phyloP scores from a whole-genome alignment of 768 basidiomycete genomes.

The Pleurotus djamor region DNA sequence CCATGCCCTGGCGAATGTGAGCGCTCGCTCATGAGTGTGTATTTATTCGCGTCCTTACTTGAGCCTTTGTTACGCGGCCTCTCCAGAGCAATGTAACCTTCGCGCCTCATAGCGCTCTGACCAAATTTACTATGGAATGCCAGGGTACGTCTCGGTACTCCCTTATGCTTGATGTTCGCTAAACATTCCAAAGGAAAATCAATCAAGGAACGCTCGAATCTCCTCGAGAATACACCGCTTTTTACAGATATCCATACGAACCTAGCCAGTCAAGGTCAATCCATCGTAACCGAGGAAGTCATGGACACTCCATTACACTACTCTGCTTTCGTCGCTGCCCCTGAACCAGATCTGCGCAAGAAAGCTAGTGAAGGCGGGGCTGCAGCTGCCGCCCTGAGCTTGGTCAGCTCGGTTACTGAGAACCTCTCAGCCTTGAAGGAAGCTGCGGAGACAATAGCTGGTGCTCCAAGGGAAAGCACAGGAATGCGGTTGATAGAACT shows the following conservation, averaged over 20 bases:
- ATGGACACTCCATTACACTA: slow-evolving; percentile 83
- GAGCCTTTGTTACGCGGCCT: background rate
- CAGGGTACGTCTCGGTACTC: slow-evolving; percentile 34
- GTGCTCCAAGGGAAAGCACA: slow-evolving; percentile 16
- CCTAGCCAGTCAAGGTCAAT: slow-evolving; percentile 70
- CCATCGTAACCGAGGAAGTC: slow-evolving; percentile 51
- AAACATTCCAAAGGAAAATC: slow-evolving; percentile 46
- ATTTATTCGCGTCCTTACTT: too few species aligned
- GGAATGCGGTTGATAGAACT: slow-evolving; percentile 72
- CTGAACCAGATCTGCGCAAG: slow-evolving; percentile 35
- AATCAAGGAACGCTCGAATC: slow-evolving; percentile 69
- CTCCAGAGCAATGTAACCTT: slow-evolving; percentile 56
- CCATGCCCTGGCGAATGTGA: background rate
- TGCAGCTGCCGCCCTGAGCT: background rate
- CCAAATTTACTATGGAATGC: slow-evolving; percentile 64
- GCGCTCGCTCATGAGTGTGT: slow-evolving; percentile 1
- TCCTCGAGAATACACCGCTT: slow-evolving; percentile 73
- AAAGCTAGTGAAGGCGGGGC: slow-evolving; percentile 10
- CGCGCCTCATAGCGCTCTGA: slow-evolving; percentile 54
- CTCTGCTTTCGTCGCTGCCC: slow-evolving; percentile 79
- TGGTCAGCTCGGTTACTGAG: background rate
- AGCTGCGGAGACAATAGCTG: slow-evolving; percentile 12
- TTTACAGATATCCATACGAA: slow-evolving; percentile 78
- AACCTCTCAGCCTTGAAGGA: slow-evolving; percentile 8
- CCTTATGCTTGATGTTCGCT: background rate